Evolutionary conservation across 306 rosid genomes (phyloP), one percentile per base, ranked within the genome.

Genomic region (Fragaria ananassa): DNA sequence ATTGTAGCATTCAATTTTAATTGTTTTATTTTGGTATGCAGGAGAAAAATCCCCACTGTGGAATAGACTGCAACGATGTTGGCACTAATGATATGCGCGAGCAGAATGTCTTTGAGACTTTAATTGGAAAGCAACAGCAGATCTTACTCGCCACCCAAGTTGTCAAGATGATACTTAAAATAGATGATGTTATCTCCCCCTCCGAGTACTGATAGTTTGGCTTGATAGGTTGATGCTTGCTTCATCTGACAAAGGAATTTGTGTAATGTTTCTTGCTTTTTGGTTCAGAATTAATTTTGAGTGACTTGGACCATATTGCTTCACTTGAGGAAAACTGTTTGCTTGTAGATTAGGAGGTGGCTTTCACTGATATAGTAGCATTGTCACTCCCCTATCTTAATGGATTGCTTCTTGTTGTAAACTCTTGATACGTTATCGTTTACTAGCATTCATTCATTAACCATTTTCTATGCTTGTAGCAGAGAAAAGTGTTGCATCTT

Each of bases 91-190:
- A 96, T 84, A 96, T 96, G 99, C 75, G 91, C 3, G 93, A 92
- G 88, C 97, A 96, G 86, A 77, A 87, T 71, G 98, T 96, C 62
- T 92, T 93, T 0, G 99, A 96, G 88, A 88, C 98, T 31, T 79
- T 96, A 79, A 96, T 93, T 3, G 99, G 99, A 72, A 96, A 96
- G 91, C 93, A 93, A 86, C 99, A 96, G 77, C 99, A 93, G 82
- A 68, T 93, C 81, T 86, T 91, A 72, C 87, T 96, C 7, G 99
- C 98, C 10, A 96, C 99, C 31, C 99, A 96, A 83, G 99, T 96
- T 19, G 98, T 96, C 56, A 93, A 96, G 87, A 93, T 96, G 99
- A 96, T 96, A 76, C 76, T 96, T 81, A 96, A 96, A 81, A 93
- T 96, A 31, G 99, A 96, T 42, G 98, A 93, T 81, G 99, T 96